phyloP scores from a whole-genome alignment of 2,329 filamentous ascomycete genomes.

The Pestalotiopsis fici region DNA sequence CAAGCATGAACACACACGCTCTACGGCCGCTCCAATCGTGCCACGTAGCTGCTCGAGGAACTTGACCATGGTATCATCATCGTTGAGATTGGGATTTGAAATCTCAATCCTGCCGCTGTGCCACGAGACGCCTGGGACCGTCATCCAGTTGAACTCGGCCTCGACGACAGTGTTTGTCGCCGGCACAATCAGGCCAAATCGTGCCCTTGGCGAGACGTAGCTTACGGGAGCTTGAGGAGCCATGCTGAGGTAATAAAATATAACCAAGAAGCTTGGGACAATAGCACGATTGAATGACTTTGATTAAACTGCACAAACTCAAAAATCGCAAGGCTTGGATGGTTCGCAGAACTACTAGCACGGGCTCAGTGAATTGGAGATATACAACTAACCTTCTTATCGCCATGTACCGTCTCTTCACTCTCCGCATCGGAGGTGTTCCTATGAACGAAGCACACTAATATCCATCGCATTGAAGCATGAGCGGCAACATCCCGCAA shows the following conservation, averaged over 20 bases:
- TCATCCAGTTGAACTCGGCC: slow-evolving; percentile 32
- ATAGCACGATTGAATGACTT: neutral
- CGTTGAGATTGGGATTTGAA: slow-evolving; percentile 27
- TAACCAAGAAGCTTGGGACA: no score
- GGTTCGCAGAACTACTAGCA: neutral
- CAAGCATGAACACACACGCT: slow-evolving; percentile 24
- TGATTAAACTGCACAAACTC: neutral
- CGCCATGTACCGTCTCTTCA: neutral
- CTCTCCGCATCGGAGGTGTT: neutral
- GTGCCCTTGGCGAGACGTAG: slow-evolving; percentile 22
- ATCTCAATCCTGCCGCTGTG: slow-evolving; percentile 31
- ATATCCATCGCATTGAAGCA: neutral
- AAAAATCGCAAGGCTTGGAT: no score
- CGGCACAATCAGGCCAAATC: slow-evolving; percentile 31
- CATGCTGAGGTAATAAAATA: neutral
- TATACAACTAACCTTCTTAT: neutral
- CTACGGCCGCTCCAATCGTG: slow-evolving; percentile 28
- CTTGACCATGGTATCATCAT: slow-evolving; percentile 27
- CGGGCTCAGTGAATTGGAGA: neutral
- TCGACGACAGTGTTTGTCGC: slow-evolving; percentile 35
- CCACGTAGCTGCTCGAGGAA: slow-evolving; percentile 28
- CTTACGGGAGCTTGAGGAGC: slow-evolving; percentile 18
- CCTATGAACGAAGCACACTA: neutral
- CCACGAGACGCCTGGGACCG: slow-evolving; percentile 30
- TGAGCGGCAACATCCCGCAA: neutral